Base-by-base conservation (phyloP, 768 basidiomycete genomes). In the Leucosporidium creatinivorum region DNA sequence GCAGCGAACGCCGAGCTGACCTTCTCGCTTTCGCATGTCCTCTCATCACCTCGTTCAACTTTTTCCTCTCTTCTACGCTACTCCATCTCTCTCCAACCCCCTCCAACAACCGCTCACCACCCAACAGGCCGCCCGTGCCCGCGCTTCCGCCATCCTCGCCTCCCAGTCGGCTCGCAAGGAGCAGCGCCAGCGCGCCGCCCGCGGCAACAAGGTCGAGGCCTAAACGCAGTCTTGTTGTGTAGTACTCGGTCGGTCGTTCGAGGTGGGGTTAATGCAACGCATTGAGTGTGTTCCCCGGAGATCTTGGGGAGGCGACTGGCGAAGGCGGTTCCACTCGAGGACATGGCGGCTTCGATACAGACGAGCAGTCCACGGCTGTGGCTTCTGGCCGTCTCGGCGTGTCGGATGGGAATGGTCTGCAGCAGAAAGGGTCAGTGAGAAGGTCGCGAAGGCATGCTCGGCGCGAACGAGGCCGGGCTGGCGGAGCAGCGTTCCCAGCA, bases 351-450 rank as follows among this genome's bases (percentile, higher is more conserved):
- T 75, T 86, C 84, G 62, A 87, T 81, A 81, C 85, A 84, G 62
- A 87, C 85, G 63, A 86, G 78, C 62, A 83, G 82, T 23, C 86
- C 86, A 56, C 86, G 79, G 63, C 80, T 80, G 31, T 84, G 80
- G 6, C 85, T 82, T 6, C 84, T 82, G 2, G 86, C 85, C 73
- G 85, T 85, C 76, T 87, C 86, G 0, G 85, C 83, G 66, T 86
- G 85, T 73, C 86, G 87, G 21, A 81, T 80, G 3, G 86, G 85
- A 0, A 48, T 85, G 84, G 85, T 86, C 39, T 44, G 39, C 2
- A 13, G 13, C 15, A 15, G 39, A 15, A 44, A 15, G 39, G 39
- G 39, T 44, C 15, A 44, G 39, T 13, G 39, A 44, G 15, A 44
- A 5, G 3, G 39, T 44, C 39, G 33, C 13, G 39, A 15, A 44